These are phyloP conservation scores for Globisporangium middletonii DNA, from an alignment of 352 stramenopile species.

Conservation along the genomic window DNA sequence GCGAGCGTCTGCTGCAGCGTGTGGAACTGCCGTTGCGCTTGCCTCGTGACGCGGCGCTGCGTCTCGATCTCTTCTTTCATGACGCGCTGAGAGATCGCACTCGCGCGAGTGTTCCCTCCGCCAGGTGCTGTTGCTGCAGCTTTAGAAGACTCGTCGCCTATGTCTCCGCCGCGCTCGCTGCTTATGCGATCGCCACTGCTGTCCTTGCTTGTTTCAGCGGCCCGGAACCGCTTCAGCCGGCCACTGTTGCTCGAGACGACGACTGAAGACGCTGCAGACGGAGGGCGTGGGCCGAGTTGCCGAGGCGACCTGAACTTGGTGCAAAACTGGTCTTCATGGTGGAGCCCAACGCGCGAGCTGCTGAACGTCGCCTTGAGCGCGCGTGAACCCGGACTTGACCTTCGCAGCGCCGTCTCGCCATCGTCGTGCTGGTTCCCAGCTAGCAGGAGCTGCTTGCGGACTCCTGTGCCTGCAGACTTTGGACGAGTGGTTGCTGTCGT, in stretches of 20 bases:
- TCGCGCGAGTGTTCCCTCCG: not conserved
- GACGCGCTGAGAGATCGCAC: constrained; percentile 27
- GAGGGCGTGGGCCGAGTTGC: constrained; percentile 1
- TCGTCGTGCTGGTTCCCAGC: not conserved
- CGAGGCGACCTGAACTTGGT: constrained; percentile 10
- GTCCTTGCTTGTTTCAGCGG: not conserved
- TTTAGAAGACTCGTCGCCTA: not conserved
- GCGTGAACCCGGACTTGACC: not conserved
- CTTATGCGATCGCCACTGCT: not conserved
- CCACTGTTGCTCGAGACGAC: constrained; percentile 1
- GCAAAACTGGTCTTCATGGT: constrained; percentile 10
- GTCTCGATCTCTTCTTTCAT: constrained; percentile 52
- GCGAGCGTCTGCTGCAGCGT: constrained; percentile 25
- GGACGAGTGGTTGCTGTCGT: not conserved
- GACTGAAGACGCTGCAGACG: constrained; percentile 1
- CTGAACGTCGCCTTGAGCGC: constrained; percentile 5
- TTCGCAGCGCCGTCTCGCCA: not conserved
- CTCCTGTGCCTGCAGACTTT: constrained; percentile 3
- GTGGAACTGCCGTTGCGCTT: constrained; percentile 41
- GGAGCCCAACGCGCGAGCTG: constrained; percentile 4
- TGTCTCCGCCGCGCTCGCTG: not conserved
- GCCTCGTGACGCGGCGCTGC: constrained; percentile 37
- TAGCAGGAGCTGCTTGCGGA: not conserved
- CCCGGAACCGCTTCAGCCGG: not conserved
- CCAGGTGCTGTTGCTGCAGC: not conserved